A percentile compares a stretch with the other conserved stretches of the same genome.
phyloP scores from a whole-genome alignment of 352 stramenopile species.

The Elongisporangium undulatum region DNA sequence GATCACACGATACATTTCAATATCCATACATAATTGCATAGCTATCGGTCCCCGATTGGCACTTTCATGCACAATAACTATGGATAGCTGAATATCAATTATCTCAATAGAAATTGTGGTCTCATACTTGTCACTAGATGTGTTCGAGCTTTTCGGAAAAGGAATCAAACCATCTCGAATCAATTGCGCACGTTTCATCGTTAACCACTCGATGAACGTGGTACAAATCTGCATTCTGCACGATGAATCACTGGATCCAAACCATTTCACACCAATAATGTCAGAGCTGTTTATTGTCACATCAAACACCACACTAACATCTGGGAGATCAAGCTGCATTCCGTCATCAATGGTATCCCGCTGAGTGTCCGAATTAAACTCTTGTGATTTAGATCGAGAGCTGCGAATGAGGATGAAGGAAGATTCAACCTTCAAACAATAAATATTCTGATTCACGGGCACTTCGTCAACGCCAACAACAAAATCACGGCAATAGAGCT shows the following conservation, averaged over 20 bases:
- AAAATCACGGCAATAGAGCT: constrained; percentile 36
- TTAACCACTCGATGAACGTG: background rate
- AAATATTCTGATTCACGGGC: constrained; percentile 38
- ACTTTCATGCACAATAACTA: background rate
- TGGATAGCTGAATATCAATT: background rate
- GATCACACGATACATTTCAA: background rate
- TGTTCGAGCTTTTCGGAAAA: background rate
- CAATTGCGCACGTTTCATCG: background rate
- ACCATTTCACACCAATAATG: background rate
- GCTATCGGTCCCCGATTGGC: background rate
- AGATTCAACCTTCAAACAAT: constrained; percentile 34
- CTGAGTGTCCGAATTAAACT: background rate
- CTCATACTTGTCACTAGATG: background rate
- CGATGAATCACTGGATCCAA: background rate
- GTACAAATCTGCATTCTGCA: background rate
- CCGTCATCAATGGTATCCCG: background rate
- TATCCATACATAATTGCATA: background rate
- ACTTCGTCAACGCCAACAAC: constrained; percentile 58
- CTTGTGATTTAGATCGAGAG: constrained; percentile 1
- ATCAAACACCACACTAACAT: constrained; percentile 15
- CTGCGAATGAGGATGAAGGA: constrained; percentile 12
- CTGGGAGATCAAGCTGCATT: constrained; percentile 11
- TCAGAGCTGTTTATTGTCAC: constrained; percentile 7
- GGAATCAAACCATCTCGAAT: background rate
- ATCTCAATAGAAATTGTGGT: background rate